Evolutionary conservation across 2,329 filamentous ascomycete species (phyloP).

Genomic region (Ophiocordyceps australis): DNA sequence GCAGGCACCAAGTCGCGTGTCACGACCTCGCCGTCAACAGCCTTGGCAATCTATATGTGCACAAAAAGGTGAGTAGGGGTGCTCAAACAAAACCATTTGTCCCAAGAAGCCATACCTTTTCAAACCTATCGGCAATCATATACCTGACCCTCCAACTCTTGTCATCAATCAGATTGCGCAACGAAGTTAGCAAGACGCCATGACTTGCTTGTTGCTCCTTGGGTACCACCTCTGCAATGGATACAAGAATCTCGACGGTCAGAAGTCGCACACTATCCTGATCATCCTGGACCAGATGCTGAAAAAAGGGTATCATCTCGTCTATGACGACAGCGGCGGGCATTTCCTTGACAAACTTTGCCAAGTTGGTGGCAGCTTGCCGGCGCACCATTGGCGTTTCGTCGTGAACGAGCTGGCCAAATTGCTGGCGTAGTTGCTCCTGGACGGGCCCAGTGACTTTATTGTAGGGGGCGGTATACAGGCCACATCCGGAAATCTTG

Average conservation of each 20-base stretch:
- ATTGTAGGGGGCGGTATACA: constrained; percentile 85
- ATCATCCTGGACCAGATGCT: constrained; percentile 89
- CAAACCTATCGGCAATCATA: constrained; percentile 97
- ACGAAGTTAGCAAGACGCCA: constrained; percentile 74
- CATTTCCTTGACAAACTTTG: constrained; percentile 98
- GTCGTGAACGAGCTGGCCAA: constrained; percentile 85
- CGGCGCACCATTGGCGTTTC: constrained; percentile 98
- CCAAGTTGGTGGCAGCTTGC: constrained; percentile 88
- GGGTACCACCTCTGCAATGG: constrained; percentile 90
- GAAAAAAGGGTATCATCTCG: constrained; percentile 98
- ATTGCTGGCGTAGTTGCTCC: constrained; percentile 81
- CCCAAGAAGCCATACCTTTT: constrained; percentile 47
- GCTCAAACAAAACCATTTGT: not conserved
- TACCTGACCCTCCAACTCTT: constrained; percentile 99
- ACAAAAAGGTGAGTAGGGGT: not conserved
- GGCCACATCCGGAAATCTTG: constrained; percentile 92
- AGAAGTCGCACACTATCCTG: constrained; percentile 93
- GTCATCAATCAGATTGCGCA: constrained; percentile 90
- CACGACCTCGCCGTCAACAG: constrained; percentile 92
- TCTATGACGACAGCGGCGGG: constrained; percentile 78
- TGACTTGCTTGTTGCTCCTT: constrained; percentile 97
- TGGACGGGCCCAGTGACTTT: constrained; percentile 80
- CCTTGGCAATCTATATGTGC: constrained; percentile 67
- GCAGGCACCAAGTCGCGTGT: constrained; percentile 85
- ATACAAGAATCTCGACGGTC: constrained; percentile 90